Evolutionary conservation across 768 basidiomycete genomes (phyloP), one percentile per base, ranked within the genome.

Genomic region (Pisolithus microcarpus): DNA sequence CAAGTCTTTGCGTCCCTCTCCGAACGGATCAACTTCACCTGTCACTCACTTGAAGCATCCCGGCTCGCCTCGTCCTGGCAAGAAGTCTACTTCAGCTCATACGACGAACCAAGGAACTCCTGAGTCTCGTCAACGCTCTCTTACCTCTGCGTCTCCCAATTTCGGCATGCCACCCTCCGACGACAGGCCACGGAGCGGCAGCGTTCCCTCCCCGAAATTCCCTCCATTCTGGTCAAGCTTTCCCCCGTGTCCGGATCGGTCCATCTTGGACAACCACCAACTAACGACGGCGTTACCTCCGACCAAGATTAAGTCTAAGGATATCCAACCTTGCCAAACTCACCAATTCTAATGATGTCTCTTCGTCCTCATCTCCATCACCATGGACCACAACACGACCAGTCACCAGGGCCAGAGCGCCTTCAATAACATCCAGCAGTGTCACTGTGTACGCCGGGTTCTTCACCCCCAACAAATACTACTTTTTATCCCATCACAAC

Each of bases 261-360:
- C 56, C 21, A 31, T 49, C 15, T 16, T 52, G 21, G 56, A 58
- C 48, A 38, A 8, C 10, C 34, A 54, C 7, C 58, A 56, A n/a
- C 46, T 58, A 53, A 49, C 62, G 2, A 63, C 56, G 7, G 38
- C 50, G 7, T 48, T 56, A 10, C 58, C 62, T 23, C 60, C 63
- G n/a, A 46, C 66, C 54, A 73, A 70, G 59, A 75, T 88, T 54
- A 85, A 77, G 65, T 78, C 85, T 18, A 87, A 80, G 60, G 72
- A n/a, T 87, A 23, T 76, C 83, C 0, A 64, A 68, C 36, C 54
- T 80, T 40, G 76, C 72, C 19, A 79, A 67, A 60, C 24, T 59
- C 47, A 53, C 49, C 5, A 56, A n/a, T 30, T 31, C 40, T 6
- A 56, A 28, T 16, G 61, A 60, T n/a, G 65, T 70, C 0, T 63